Evolutionary conservation across 495 filamentous ascomycete species (phyloP), one percentile per base, ranked within the genome.

Genomic region (Neurospora sp.): DNA sequence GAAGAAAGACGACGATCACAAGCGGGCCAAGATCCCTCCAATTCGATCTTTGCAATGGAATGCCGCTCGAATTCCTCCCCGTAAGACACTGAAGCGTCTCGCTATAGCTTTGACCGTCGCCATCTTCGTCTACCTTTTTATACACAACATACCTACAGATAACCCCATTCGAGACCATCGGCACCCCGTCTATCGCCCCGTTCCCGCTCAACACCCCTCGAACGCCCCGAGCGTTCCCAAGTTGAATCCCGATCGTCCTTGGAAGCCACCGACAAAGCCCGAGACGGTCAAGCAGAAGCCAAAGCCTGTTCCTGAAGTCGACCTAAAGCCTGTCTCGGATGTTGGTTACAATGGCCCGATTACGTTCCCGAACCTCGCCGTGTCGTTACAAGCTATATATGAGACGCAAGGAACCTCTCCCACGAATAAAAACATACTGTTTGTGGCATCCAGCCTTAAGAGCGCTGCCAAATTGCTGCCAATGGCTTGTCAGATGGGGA

Each of bases 401-500:
- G 79, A 74, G 44, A 85, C 82, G 9, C 74, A 73, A 10, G 84
- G 84, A 16, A 73, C 41, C 4, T 79, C 74, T 68, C 6, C 68
- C 39, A 70, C 72, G 20, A 89, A 89, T 72, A 84, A 82, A 45
- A 89, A 90, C 73, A 80, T 91, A 0, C 76, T 91, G 7, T 90
- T 90, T 73, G 87, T 86, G 6, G 83, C 87, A 1, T 86, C 88
- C 1, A 88, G 81, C 45, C 80, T 90, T 59, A 81, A 86, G 74
- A 90, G 89, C 72, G 84, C 84, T 3, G 80, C 87, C 0, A 77
- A 81, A 38, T 76, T 91, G 22, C 76, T 91, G n/a, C 89, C 89
- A 3, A 80, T 89, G 77, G 87, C 87, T 0, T 91, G 89, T 73
- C 83, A 87, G 74, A 91, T 91, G 89, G 86, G 83, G 9, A 74